Base-by-base conservation (phyloP, 768 basidiomycete species). In the Collybiopsis luxurians region DNA sequence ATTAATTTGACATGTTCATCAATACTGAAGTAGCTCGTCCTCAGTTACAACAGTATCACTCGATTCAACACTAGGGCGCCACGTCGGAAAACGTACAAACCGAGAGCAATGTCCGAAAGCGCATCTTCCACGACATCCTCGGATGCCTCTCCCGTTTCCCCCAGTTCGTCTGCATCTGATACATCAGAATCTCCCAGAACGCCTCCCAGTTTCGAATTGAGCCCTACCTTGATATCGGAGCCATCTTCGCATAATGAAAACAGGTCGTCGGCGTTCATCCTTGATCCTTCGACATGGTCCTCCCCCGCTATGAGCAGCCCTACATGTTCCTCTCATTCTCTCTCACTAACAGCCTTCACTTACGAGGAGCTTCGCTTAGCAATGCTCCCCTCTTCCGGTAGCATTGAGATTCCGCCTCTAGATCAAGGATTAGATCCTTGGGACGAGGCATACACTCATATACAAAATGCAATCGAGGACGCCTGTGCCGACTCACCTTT, bases 11-110 rank as follows among this genome's bases (percentile, higher is more conserved):
- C n/a, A n/a, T n/a, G 31, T 6, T 34, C 13, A 34, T 34, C 31
- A 13, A 13, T 34, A 6, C 6, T 13, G 5, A 34, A 34, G 13
- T 44, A 7, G n/a, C 23, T 13, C 26, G 15, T 24, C 4, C 3
- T 24, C 19, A 54, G 54, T 17, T 55, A 55, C 28, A 55, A 55
- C 30, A 55, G 54, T 47, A 55, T 55, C 5, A 55, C 54, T n/a
- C 54, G 54, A 3, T 54, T 54, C 42, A 54, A 28, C 27, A 44
- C 39, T 9, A 31, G 43, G 12, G 39, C 53, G 11, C 53, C 53
- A 3, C 24, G 53, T 3, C 53, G 53, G 27, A 42, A 42, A 44
- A 28, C 53, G 10, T 54, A 54, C 23, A 42, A 45, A 27, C n/a
- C 53, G 2, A 36, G 53, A n/a, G 28, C 17, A 2, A 9, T 28